phyloP scores from a whole-genome alignment of 768 basidiomycete species.

The Brasilioporus rufonigricans region DNA sequence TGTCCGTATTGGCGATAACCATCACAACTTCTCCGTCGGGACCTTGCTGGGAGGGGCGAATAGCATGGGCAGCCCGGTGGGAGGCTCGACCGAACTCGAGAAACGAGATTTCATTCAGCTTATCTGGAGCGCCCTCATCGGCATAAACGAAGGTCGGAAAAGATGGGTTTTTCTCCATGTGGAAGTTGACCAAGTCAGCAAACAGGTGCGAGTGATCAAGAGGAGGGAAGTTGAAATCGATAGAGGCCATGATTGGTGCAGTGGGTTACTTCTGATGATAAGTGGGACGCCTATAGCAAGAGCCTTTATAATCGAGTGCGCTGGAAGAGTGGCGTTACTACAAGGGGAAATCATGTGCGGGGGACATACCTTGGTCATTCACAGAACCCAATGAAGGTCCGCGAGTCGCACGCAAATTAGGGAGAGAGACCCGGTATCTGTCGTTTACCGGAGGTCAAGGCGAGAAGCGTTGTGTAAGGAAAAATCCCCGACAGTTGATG shows the following conservation, averaged over 20 bases:
- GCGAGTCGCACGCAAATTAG: too few relatives aligned
- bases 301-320: constrained; percentile 17
- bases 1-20: constrained; percentile 31
- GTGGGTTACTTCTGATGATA: neutral
- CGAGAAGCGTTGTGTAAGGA: too few relatives aligned
- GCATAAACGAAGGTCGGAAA: constrained; percentile 20
- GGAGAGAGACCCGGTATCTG: too few relatives aligned
- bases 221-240: constrained; percentile 14
- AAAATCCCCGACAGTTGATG: too few relatives aligned
- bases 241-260: constrained; percentile 4
- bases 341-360: neutral
- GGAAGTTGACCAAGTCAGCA: too few relatives aligned
- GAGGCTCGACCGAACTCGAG: constrained; percentile 29
- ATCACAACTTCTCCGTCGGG: constrained; percentile 20
- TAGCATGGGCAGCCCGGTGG: constrained; percentile 37
- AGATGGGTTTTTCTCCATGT: constrained; percentile 24
- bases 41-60: constrained; percentile 35
- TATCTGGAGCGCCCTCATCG: constrained; percentile 8
- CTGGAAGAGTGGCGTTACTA: neutral
- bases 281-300: neutral
- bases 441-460: too few relatives aligned
- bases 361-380: too few relatives aligned
- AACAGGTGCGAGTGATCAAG: constrained; percentile 23
- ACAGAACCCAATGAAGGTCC: too few relatives aligned
- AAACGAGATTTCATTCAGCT: constrained; percentile 21